Conservation (phyloP, 352 stramenopile genomes). For the Globisporangium nunn region DNA sequence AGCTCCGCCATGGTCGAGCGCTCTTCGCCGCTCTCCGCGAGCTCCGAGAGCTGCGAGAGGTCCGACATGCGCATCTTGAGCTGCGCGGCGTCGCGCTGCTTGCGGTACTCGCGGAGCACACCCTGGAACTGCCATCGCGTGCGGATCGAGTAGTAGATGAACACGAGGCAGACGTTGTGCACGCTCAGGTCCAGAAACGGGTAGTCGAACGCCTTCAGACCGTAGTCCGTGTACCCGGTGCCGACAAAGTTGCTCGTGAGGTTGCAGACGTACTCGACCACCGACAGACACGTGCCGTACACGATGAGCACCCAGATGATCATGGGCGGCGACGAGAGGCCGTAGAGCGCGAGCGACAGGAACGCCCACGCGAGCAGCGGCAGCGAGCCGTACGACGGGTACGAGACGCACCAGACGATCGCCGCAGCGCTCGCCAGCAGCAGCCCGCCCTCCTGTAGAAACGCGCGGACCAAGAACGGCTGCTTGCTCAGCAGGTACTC, state of each 20-base stretch:
- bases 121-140: conserved; percentile 71
- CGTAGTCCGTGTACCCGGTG: conserved; percentile 45
- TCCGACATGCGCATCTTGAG: conserved; percentile 8
- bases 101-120: conserved; percentile 28
- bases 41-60: neutral
- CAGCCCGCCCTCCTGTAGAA: conserved; percentile 60
- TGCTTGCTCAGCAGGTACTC: conserved; percentile 52
- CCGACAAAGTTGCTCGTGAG: conserved; percentile 46
- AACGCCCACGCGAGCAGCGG: conserved; percentile 60
- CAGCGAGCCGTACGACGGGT: conserved; percentile 71
- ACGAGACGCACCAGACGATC: conserved; percentile 75
- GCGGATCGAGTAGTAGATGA: conserved; percentile 77
- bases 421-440: conserved; percentile 57
- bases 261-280: conserved; percentile 64
- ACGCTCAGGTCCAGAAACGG: conserved; percentile 65
- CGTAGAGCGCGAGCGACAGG: conserved; percentile 62
- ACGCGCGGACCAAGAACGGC: conserved; percentile 53
- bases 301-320: conserved; percentile 61
- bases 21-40: conserved; percentile 8
- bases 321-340: conserved; percentile 32
- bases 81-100: conserved; percentile 14
- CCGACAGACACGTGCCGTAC: conserved; percentile 46
- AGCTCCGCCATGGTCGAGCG: conserved; percentile 31
- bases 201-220: conserved; percentile 63
- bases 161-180: conserved; percentile 67